phyloP scores from a whole-genome alignment of 192 early-diverging fungal species.

The Backusella mclennaniae region DNA sequence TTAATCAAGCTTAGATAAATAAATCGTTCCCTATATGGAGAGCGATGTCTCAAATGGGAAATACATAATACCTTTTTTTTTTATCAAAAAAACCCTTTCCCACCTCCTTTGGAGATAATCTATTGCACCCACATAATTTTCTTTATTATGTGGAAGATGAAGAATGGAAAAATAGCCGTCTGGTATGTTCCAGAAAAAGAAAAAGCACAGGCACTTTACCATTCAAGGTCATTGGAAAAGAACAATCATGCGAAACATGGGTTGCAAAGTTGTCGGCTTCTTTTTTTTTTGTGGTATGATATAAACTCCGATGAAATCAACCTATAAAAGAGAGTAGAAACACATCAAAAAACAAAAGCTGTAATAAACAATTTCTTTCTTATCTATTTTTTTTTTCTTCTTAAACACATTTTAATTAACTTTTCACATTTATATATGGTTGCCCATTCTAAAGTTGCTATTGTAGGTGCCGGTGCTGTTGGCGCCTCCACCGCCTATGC shows the following conservation, averaged over 20 bases:
- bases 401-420: background rate
- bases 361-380: background rate
- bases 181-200: background rate
- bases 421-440: background rate
- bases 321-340: background rate
- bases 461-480: slow-evolving; percentile 79
- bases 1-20: background rate
- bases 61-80: background rate
- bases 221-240: background rate
- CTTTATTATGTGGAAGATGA: background rate
- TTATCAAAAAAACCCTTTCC: background rate
- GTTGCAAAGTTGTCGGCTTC: background rate
- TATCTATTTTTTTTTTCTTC: background rate
- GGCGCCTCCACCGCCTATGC: slow-evolving; percentile 75
- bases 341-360: background rate
- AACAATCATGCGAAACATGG: slow-evolving; percentile 7
- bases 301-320: background rate
- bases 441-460: slow-evolving; percentile 49
- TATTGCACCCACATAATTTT: background rate
- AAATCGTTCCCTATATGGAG: background rate
- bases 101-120: background rate
- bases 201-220: background rate
- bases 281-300: background rate
- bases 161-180: background rate
- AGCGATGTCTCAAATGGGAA: background rate